These are phyloP conservation scores for Blattamonas nauphoetae DNA, from an alignment of 78 protist species.

Conservation along the genomic window DNA sequence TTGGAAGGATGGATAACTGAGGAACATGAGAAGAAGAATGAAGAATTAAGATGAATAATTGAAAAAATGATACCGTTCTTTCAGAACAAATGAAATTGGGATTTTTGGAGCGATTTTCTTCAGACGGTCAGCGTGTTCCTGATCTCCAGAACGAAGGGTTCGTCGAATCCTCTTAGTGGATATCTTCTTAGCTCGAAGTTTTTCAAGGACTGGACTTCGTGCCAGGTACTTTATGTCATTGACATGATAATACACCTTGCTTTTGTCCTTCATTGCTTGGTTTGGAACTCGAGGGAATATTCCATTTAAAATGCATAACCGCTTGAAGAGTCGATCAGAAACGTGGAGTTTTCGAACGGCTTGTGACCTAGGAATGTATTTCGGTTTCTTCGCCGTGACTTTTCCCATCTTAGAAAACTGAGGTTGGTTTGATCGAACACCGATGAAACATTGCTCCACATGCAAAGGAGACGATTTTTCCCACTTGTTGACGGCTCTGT, in stretches of 20 bases:
- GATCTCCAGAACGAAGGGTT: not conserved
- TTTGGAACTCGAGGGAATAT: constrained; percentile 25
- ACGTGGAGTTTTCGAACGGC: constrained; percentile 17
- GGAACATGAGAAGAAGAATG: not conserved
- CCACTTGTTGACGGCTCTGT: no score
- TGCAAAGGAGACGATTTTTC: no score
- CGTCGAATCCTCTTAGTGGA: not conserved
- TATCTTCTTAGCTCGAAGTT: constrained; percentile 4
- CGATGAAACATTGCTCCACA: no score
- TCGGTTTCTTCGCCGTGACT: not conserved
- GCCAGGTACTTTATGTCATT: constrained; percentile 10
- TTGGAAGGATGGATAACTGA: constrained; percentile 17
- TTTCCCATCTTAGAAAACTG: not conserved
- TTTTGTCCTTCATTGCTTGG: not conserved
- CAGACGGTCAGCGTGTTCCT: not conserved
- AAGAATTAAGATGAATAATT: not conserved
- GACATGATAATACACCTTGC: constrained; percentile 13
- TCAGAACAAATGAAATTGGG: not conserved
- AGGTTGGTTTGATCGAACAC: not conserved
- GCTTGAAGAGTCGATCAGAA: constrained; percentile 10
- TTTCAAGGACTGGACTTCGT: not conserved
- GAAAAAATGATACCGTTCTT: not conserved
- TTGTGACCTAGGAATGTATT: constrained; percentile 8
- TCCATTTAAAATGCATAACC: constrained; percentile 31
- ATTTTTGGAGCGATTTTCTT: not conserved